Percentiles rank a stretch among this genome's conserved stretches.
phyloP scores from a whole-genome alignment of 768 basidiomycete genomes.

The Tubosaeta sp. region DNA sequence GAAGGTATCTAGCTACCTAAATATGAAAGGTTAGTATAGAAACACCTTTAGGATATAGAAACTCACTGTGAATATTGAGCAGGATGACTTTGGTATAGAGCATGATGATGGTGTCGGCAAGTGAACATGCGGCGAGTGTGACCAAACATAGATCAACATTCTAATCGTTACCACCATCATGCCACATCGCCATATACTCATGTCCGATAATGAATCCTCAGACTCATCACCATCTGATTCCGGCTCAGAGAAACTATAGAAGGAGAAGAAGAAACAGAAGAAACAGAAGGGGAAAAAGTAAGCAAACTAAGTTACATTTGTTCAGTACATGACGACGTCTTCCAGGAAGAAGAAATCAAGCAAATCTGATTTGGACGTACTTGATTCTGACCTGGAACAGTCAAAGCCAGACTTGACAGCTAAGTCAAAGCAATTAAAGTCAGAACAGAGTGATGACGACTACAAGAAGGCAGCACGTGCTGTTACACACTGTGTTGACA shows the following conservation, averaged over 20 bases:
- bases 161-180: background rate
- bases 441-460: background rate
- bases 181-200: background rate
- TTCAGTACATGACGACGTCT: background rate
- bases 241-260: background rate
- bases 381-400: background rate
- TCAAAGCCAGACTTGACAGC: background rate
- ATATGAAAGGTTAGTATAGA: background rate
- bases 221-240: background rate
- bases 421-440: background rate
- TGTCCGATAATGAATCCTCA: background rate
- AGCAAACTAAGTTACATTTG: background rate
- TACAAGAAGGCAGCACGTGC: background rate
- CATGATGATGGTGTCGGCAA: too few relatives aligned
- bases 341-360: background rate
- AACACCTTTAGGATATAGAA: background rate
- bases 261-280: background rate
- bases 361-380: background rate
- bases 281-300: background rate
- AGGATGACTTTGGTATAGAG: background rate
- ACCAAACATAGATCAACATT: background rate
- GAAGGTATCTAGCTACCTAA: background rate
- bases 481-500: background rate
- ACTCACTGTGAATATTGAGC: background rate
- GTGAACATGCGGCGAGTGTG: background rate